Base-by-base conservation (phyloP, 495 filamentous ascomycete species). In the Corynascus novoguineensis region DNA sequence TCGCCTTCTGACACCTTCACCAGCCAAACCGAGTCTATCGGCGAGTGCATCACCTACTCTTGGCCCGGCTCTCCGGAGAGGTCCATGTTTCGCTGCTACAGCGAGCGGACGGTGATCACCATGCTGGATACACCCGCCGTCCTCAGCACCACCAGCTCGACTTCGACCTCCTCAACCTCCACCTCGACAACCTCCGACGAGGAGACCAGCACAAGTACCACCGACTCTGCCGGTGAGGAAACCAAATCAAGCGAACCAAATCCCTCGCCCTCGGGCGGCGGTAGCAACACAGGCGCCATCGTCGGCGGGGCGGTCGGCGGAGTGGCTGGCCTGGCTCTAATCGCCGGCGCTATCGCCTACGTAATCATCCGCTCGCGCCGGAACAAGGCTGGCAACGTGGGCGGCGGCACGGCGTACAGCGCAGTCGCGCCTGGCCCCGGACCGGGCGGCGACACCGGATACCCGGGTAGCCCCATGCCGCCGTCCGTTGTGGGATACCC, bases 71-170 rank as follows among this genome's bases (percentile, higher is more conserved):
- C 57, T 0, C 63, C 68, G 0, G 41, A 21, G 5, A 63, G 61
- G 22, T 70, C 62, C 49, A 74, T 75, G 73, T 72, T 67, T 50
- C 56, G 64, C 17, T 77, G 74, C 58, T 64, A 64, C 29, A 50
- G 38, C 15, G 25, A 32, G 2, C 47, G 64, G 0, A 50, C 60
- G 0, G 29, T 68, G 11, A 15, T 74, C 21, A 58, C 63, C 7
- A 62, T 76, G 61, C 54, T 69, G 0, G 66, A 69, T 55, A 61
- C 42, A 10, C 71, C 49, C 72, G 0, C 62, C 63, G 27, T 65
- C 49, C 24, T 17, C 15, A 7, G 9, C 9, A 41, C 62, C 0
- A 68, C 62, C 9, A 50, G 54, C 6, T 53, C 53, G 7, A 49
- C 50, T 29, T 41, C 58, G 1, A 24, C 51, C 5, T 25, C 60